A percentile compares a stretch with the other conserved stretches of the same genome.
Conservation (phyloP, 1,284 basidiomycete species). For the Austroboletus niveus region DNA sequence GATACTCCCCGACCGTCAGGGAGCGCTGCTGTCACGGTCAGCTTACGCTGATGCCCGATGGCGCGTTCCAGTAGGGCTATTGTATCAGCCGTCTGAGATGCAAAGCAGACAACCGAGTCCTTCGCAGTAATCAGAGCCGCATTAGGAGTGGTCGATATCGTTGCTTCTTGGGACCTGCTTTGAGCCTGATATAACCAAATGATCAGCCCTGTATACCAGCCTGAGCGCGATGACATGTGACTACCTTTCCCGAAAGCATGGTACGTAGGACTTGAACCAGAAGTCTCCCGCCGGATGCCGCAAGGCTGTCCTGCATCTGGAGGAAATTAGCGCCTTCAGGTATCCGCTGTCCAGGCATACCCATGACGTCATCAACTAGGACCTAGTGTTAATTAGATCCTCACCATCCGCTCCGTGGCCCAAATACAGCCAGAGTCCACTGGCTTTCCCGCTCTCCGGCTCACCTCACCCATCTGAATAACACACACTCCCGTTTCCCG, state of each 20-base stretch:
- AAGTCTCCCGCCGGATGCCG: constrained; percentile 57
- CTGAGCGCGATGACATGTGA: constrained; percentile 33
- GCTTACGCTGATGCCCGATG: constrained; percentile 41
- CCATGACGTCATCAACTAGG: constrained; percentile 61
- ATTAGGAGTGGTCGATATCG: constrained; percentile 39
- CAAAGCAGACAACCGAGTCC: constrained; percentile 60
- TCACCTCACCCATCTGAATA: constrained; percentile 45
- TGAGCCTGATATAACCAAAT: constrained; percentile 36
- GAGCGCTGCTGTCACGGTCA: constrained; percentile 45
- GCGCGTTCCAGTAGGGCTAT: constrained; percentile 65
- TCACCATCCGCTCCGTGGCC: constrained; percentile 42
- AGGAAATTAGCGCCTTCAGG: constrained; percentile 47
- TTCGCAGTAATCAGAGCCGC: constrained; percentile 19
- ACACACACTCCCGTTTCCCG: constrained; percentile 58
- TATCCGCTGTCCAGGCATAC: constrained; percentile 14
- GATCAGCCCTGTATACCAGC: background rate
- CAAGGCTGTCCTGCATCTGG: constrained; percentile 59
- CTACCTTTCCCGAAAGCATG: constrained; percentile 45
- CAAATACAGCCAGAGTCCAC: constrained; percentile 52
- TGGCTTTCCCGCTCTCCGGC: constrained; percentile 38
- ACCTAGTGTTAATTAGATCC: background rate
- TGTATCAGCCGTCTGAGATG: constrained; percentile 50
- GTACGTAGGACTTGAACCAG: constrained; percentile 68
- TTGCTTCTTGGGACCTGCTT: constrained; percentile 44
- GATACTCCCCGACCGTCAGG: constrained; percentile 39